Base-by-base conservation (phyloP, 768 basidiomycete genomes). In the Suillus tomentosus region DNA sequence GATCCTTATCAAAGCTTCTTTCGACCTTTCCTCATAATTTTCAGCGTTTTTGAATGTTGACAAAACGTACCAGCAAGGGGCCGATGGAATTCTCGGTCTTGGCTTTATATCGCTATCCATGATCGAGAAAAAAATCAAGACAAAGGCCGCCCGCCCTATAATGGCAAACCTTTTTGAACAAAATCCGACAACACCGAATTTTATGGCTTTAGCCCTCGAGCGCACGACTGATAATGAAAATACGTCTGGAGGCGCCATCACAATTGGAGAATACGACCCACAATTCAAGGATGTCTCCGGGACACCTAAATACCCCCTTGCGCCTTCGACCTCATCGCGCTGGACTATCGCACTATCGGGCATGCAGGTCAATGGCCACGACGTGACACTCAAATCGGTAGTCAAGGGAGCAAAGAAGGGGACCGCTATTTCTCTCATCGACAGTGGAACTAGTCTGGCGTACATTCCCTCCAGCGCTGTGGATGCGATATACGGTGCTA, bases 301-400 rank as follows among this genome's bases (percentile, higher is more conserved):
- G 14, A 68, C 72, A 14, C 74, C 80, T 9, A 72, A 74, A 64
- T 63, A 79, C 31, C 62, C 73, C 4, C 75, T 81, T 50, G 73
- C 66, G 58, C 81, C 82, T 0, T 53, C 72, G 1, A 73, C 75
- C 8, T 68, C 70, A 1, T 70, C 76, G 4, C 72, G 80, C 1
- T 84, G 82, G 82, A 80, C 81, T 45, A 75, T 79, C 34, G 65
- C 81, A 36, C 65, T 82, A 43, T 78, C 78, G 2, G 77, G 75
- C 5, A 73, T 84, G 62, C 66, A 64, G 17, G 74, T 82, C 14
- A 74, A 78, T 62, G 76, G 74, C 0, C 64, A 65, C n/a, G n/a
- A 60, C 0, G 47, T 76, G 22, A 24, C 62, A 0, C 68, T 82
- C 57, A 64, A 56, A 5, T 79, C 82, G 0, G 51, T n/a, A n/a